phyloP scores from a whole-genome alignment of 306 rosid species.

The Cicer pinnatifidum region DNA sequence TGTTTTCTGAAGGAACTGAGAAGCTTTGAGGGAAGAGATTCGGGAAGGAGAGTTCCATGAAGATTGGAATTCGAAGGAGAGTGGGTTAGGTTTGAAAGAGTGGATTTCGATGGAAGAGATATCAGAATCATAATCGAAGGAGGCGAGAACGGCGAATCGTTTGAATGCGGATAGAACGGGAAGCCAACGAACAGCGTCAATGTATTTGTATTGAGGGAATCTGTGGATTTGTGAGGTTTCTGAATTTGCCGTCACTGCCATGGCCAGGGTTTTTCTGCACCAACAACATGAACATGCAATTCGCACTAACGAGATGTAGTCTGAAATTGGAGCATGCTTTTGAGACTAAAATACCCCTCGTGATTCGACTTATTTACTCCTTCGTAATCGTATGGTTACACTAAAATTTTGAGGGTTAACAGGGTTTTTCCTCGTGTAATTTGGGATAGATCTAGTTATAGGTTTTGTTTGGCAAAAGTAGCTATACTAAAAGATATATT shows the following conservation, averaged over 20 bases:
- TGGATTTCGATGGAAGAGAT: constrained; percentile 62
- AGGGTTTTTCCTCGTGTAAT: too few species aligned
- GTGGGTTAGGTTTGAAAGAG: constrained; percentile 52
- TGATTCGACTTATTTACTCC: background rate
- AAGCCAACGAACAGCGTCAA: constrained; percentile 90
- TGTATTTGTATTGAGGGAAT: constrained; percentile 68
- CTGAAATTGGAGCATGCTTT: background rate
- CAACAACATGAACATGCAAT: background rate
- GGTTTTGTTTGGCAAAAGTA: too few species aligned
- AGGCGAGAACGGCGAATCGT: constrained; percentile 70
- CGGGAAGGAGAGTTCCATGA: constrained; percentile 66
- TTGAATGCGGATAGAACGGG: constrained; percentile 66
- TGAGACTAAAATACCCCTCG: constrained; percentile 34
- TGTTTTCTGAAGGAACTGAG: constrained; percentile 61
- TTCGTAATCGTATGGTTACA: too few species aligned
- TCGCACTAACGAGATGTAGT: background rate
- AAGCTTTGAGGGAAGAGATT: constrained; percentile 65
- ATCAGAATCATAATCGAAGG: constrained; percentile 63
- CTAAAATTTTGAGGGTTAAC: too few species aligned
- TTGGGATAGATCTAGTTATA: too few species aligned
- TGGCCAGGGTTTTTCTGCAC: constrained; percentile 56
- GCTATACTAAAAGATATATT: too few species aligned
- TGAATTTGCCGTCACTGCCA: constrained; percentile 45
- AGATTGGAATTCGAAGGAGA: constrained; percentile 53
- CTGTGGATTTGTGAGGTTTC: constrained; percentile 59